These are phyloP conservation scores for Ogataea henricii DNA, from an alignment of 805 yeast species.

Conservation along the genomic window DNA sequence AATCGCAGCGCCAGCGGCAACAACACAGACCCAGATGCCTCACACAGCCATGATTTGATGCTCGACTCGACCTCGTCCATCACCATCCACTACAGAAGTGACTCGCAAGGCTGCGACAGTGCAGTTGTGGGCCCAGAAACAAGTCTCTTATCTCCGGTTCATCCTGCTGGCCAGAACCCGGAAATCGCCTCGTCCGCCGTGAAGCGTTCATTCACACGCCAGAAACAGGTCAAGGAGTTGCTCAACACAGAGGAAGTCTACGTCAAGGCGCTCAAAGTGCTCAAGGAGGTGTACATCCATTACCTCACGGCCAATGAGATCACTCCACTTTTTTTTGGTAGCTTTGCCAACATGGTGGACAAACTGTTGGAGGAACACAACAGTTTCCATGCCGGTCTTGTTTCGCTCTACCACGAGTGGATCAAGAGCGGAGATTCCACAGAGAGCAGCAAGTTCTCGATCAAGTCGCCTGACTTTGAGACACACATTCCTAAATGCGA, in stretches of 20 bases:
- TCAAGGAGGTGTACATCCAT: constrained; percentile 46
- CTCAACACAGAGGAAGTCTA: constrained; percentile 50
- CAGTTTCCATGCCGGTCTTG: constrained; percentile 32
- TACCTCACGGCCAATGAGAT: constrained; percentile 38
- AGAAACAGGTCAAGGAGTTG: constrained; percentile 44
- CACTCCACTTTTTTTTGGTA: constrained; percentile 38
- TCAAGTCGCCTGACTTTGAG: constrained; percentile 30
- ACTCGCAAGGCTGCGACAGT: constrained; percentile 1
- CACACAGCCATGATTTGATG: not conserved
- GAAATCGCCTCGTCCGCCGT: constrained; percentile 18
- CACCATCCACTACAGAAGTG: constrained; percentile 7
- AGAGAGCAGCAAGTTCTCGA: constrained; percentile 12
- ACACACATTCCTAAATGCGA: constrained; percentile 23
- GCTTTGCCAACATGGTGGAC: constrained; percentile 31
- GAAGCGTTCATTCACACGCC: constrained; percentile 28
- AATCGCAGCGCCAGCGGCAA: not conserved
- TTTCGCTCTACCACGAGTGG: constrained; percentile 26
- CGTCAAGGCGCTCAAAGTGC: constrained; percentile 44
- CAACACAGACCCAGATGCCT: not conserved
- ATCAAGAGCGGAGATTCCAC: constrained; percentile 19
- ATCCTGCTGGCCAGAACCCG: constrained; percentile 5
- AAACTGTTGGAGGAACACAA: constrained; percentile 37
- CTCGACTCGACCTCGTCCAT: constrained; percentile 21
- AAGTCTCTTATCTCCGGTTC: constrained; percentile 14
- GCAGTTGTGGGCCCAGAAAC: constrained; percentile 17